Base-by-base conservation (phyloP, 192 early-diverging fungal species). In the Podila minutissima region DNA sequence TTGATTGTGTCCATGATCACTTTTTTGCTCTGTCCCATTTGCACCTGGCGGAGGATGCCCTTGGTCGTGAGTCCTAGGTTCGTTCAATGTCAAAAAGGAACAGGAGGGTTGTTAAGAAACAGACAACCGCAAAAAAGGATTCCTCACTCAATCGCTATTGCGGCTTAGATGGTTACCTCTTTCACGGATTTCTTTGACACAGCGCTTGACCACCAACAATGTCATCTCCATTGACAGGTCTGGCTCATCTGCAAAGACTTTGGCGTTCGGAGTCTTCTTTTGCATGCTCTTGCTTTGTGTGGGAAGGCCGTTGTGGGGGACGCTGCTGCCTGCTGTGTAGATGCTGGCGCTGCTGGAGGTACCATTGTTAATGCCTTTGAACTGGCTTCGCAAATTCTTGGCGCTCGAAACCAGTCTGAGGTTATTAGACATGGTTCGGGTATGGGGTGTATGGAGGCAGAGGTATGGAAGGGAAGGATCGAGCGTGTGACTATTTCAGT, bases 151-250 rank as follows among this genome's bases (percentile, higher is more conserved):
- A 46, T 12, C 12, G 20, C 9, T 33, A 10, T n/a, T 7, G 3
- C 1, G 13, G 13, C 10, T 19, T 24, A 13, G n/a, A 20, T 4
- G 66, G 49, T 55, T 73, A 57, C 77, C 77, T 81, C 77, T 22
- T 49, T 81, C 77, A 59, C 77, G 77, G 24, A 81, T 81, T 32
- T 81, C 77, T 64, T 81, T 81, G 35, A 73, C 60, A 58, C 77
- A 81, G 19, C 77, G 77, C 49, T 73, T 81, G 7, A 73, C 71
- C 17, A 81, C 67, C n/a, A 81, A 26, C 19, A 73, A 28, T 8
- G 77, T 73, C 55, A 73, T 65, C 41, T 81, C 77, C 77, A 81
- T 81, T 0, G 77, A 81, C n/a, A 81, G 33, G 46, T 81, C 77
- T 20, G 66, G 12, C 13, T 31, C 68, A 35, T 77, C 74, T 17